phyloP scores from a whole-genome alignment of 306 rosid genomes.

The Spatholobus suberectus region DNA sequence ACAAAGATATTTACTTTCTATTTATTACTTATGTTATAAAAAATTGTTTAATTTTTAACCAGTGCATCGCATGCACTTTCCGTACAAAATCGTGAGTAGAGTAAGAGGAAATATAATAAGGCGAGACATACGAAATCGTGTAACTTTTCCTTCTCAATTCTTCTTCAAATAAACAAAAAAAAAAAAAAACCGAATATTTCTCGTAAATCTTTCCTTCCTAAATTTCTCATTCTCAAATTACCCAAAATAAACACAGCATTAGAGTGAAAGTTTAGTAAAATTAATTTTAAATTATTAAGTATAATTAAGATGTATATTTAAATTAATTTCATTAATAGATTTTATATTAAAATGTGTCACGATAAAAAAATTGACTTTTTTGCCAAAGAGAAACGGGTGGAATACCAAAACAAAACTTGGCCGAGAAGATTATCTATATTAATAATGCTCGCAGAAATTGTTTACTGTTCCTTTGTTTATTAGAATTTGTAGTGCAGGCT shows the following conservation, averaged over 20 bases:
- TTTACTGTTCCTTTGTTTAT: background rate
- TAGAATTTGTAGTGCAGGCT: no score
- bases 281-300: background rate
- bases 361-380: background rate
- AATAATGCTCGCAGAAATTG: background rate
- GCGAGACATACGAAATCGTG: background rate
- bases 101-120: background rate
- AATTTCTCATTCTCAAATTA: background rate
- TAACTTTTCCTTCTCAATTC: background rate
- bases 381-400: background rate
- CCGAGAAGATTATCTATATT: conserved; percentile 4
- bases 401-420: background rate
- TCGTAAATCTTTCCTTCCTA: background rate
- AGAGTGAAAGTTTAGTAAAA: background rate
- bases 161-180: no score
- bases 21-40: background rate
- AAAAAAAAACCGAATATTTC: background rate
- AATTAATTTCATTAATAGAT: background rate
- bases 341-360: background rate
- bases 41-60: background rate
- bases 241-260: no score
- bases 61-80: background rate
- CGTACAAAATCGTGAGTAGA: background rate
- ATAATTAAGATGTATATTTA: background rate
- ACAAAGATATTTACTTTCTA: no score